These are phyloP conservation scores for Elymus sibiricus DNA, from an alignment of 176 grass and related monocot species.

Conservation along the genomic window DNA sequence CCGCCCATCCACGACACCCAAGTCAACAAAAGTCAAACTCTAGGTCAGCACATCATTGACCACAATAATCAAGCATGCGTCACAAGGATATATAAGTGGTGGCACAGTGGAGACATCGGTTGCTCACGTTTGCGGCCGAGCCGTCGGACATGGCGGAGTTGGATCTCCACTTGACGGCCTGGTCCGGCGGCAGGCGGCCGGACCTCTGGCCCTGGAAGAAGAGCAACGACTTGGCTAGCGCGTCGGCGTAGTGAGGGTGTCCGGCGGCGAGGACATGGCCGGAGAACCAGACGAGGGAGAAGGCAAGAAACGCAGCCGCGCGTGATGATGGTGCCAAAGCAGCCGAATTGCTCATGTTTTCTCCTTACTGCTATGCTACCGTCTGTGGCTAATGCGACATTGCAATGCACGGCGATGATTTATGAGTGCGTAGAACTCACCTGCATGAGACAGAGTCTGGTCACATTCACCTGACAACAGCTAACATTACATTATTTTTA, in stretches of 20 bases:
- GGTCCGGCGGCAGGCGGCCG: slow-evolving; percentile 60
- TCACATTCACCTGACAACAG: too few species aligned
- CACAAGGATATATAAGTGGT: not conserved
- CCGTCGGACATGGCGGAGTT: slow-evolving; percentile 83
- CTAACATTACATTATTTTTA: too few species aligned
- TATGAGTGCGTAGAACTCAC: not conserved
- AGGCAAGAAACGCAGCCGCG: not conserved
- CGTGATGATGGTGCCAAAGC: not conserved
- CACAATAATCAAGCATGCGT: not conserved
- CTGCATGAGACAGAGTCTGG: too few species aligned
- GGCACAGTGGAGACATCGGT: not conserved
- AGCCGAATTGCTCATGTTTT: not conserved
- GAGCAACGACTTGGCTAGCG: slow-evolving; percentile 69
- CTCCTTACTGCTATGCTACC: not conserved
- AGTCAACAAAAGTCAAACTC: not conserved
- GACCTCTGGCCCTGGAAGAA: slow-evolving; percentile 93
- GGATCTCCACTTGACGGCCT: slow-evolving; percentile 70
- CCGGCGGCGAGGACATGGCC: slow-evolving; percentile 35
- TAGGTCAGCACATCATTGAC: not conserved
- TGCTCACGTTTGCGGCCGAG: slow-evolving; percentile 44
- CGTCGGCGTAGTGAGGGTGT: slow-evolving; percentile 68
- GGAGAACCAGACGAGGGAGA: not conserved
- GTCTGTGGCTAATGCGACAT: not conserved
- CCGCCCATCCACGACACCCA: not conserved
- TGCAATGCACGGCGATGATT: not conserved